Evolutionary conservation across 371 early-diverging fungal genomes (phyloP), one percentile per base, ranked within the genome.

Genomic region (Mucor lusitanicus): DNA sequence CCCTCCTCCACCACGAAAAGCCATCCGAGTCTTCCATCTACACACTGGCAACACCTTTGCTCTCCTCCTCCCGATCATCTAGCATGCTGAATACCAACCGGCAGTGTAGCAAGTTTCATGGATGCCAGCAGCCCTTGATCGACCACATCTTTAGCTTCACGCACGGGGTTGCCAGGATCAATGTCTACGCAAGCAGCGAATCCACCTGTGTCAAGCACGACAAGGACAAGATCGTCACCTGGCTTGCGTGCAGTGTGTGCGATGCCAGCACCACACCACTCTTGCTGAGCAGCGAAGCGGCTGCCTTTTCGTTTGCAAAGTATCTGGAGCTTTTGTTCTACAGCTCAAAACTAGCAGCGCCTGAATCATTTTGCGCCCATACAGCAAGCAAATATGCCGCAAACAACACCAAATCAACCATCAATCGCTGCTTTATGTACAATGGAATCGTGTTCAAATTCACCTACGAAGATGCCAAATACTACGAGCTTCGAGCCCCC

Each of bases 281-380:
- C 7, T 44, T 64, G 0, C 67, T 88, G 57, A 85, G 83, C 5
- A 54, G 63, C 2, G 77, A 80, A 6, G 79, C 84, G 0, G 78
- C 75, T 65, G 64, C 75, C 9, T 86, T 81, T 46, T 88, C 89
- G 0, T 85, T 89, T 74, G 88, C 80, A 15, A 91, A 91, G 65
- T 91, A 85, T 35, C 67, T 91, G 46, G 91, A 91, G 58, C 58
- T 90, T 5, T 27, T 90, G 0, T 70, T 87, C 25, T 91, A 91
- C 59, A 73, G 79, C 59, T 70, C 71, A 2, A 72, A 76, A 12
- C 84, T 91, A 53, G 50, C 75, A 21, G 78, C 81, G 0, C 71
- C 78, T 1, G 69, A 70, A 11, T 63, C 61, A 2, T 58, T 83
- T 3, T 88, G 91, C 44, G 53, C 37, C 0, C 87, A 86, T 67